A percentile compares a stretch with the other conserved stretches of the same genome.
These are phyloP conservation scores for Leccinum rimulosum DNA, from an alignment of 768 basidiomycete species.

Conservation along the genomic window DNA sequence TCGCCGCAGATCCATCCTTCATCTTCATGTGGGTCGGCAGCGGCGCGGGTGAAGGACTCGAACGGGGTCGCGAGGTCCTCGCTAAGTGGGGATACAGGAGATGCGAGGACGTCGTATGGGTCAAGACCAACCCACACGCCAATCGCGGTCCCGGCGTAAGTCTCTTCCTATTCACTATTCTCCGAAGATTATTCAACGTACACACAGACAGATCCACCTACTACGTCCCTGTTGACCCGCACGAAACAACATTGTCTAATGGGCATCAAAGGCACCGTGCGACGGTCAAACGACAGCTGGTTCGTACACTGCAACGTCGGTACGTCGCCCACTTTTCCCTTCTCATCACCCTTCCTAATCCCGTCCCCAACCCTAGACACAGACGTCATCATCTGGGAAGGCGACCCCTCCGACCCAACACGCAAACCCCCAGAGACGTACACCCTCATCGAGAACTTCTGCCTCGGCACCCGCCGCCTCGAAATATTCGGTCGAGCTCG, in stretches of 20 bases:
- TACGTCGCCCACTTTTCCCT: slow-evolving; percentile 35
- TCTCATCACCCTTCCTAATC: not conserved
- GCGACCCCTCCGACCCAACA: slow-evolving; percentile 76
- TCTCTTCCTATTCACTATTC: not conserved
- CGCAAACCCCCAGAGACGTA: slow-evolving; percentile 88
- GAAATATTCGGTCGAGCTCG: slow-evolving; percentile 80
- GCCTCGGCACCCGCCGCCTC: slow-evolving; percentile 86
- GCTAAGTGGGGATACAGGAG: slow-evolving; percentile 93
- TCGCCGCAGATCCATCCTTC: slow-evolving; percentile 91
- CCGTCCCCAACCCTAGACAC: slow-evolving; percentile 57
- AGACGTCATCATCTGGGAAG: slow-evolving; percentile 96
- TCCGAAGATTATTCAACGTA: not conserved
- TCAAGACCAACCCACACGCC: slow-evolving; percentile 79
- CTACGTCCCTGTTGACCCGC: slow-evolving; percentile 79
- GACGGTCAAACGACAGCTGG: slow-evolving; percentile 91
- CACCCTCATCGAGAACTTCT: slow-evolving; percentile 95
- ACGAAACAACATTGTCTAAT: slow-evolving; percentile 97
- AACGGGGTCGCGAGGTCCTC: slow-evolving; percentile 86
- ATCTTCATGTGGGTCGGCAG: slow-evolving; percentile 96
- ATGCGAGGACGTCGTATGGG: slow-evolving; percentile 99
- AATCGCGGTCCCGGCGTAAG: slow-evolving; percentile 76
- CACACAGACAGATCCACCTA: slow-evolving; percentile 76
- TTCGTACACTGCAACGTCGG: slow-evolving; percentile 99
- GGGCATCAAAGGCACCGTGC: slow-evolving; percentile 95
- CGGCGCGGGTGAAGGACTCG: slow-evolving; percentile 86